Percentiles rank a stretch among this genome's conserved stretches.
Evolutionary conservation across 1,139 yeast genomes (phyloP).

Genomic region (Yamadazyma kanchanaburiensis): DNA sequence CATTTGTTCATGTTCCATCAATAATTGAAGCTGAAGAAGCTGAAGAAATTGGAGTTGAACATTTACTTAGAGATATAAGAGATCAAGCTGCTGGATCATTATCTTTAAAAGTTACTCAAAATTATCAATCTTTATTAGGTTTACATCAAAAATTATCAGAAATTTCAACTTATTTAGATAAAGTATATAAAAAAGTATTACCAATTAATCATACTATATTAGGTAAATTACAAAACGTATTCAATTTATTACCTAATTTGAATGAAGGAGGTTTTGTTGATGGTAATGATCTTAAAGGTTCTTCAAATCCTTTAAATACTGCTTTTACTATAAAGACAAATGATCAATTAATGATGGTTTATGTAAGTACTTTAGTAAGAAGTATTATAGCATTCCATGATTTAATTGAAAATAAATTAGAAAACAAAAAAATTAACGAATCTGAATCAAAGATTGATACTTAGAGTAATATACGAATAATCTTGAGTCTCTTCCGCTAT

Average conservation of each 20-base stretch:
- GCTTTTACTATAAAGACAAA: conserved; percentile 92
- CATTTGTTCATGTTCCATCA: conserved; percentile 91
- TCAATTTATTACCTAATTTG: conserved; percentile 87
- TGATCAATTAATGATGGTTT: conserved; percentile 92
- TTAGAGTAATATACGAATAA: too few relatives aligned
- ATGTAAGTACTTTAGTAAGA: conserved; percentile 84
- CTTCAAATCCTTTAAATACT: conserved; percentile 54
- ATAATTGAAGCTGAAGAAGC: conserved; percentile 97
- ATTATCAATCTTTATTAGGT: conserved; percentile 84
- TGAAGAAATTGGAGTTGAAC: conserved; percentile 98
- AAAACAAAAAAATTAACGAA: conserved; percentile 59
- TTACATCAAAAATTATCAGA: conserved; percentile 77
- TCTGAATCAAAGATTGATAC: too few relatives aligned
- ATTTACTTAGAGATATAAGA: conserved; percentile 85
- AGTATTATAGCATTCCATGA: conserved; percentile 97
- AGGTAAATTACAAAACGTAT: conserved; percentile 92
- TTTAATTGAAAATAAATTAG: conserved; percentile 91
- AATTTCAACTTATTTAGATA: conserved; percentile 74
- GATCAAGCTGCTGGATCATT: conserved; percentile 96
- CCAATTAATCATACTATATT: conserved; percentile 90
- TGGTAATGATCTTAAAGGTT: conserved; percentile 16
- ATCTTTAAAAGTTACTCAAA: conserved; percentile 82
- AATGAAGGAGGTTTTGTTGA: conserved; percentile 19
- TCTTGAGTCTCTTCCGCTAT: too few relatives aligned
- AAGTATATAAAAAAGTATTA: conserved; percentile 65